These are phyloP conservation scores for Cystofilobasidium macerans DNA, from an alignment of 768 basidiomycete genomes.

Conservation along the genomic window DNA sequence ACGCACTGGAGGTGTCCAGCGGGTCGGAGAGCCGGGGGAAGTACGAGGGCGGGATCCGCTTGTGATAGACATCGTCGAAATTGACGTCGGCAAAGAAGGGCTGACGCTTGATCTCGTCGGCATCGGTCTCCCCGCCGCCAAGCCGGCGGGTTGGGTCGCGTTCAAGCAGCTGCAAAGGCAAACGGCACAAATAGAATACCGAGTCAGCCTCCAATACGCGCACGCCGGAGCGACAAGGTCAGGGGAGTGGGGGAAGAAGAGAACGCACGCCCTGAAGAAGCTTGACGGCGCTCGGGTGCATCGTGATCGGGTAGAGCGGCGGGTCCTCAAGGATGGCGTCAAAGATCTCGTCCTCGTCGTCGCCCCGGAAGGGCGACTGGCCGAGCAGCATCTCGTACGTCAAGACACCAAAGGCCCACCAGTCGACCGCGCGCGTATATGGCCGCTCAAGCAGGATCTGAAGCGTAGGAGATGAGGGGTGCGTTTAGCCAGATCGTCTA, in stretches of 20 bases:
- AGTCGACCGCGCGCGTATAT: slow-evolving; percentile 95
- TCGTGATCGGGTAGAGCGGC: slow-evolving; percentile 95
- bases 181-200: neutral
- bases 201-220: too few species aligned
- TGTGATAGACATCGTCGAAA: slow-evolving; percentile 93
- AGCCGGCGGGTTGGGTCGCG: slow-evolving; percentile 83
- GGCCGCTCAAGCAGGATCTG: slow-evolving; percentile 98
- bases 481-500: too few species aligned
- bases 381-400: slow-evolving; percentile 98
- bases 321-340: slow-evolving; percentile 98
- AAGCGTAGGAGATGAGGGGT: too few species aligned
- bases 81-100: slow-evolving; percentile 97
- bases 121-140: slow-evolving; percentile 82
- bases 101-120: slow-evolving; percentile 92
- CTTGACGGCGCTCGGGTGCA: slow-evolving; percentile 94
- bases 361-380: slow-evolving; percentile 97
- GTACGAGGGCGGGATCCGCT: slow-evolving; percentile 93
- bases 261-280: slow-evolving; percentile 74
- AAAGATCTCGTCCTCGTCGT: slow-evolving; percentile 99
- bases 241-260: neutral
- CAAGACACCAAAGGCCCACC: slow-evolving; percentile 99
- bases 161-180: slow-evolving; percentile 58
- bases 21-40: slow-evolving; percentile 90
- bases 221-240: too few species aligned
- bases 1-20: slow-evolving; percentile 50